Base-by-base conservation (phyloP, 768 basidiomycete species). In the Pulveroboletus sp. region DNA sequence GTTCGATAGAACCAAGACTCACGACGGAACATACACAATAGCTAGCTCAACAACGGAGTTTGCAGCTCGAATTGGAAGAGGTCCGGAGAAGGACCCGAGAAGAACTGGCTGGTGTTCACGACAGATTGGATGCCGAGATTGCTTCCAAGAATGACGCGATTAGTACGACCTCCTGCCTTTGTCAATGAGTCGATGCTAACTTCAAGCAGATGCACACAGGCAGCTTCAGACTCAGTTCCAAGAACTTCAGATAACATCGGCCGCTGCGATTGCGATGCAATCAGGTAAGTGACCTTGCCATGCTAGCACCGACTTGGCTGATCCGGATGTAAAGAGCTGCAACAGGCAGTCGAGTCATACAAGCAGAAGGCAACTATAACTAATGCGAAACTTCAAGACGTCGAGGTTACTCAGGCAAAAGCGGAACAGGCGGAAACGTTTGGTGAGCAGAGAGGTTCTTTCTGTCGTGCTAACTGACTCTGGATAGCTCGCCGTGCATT, bases 331-430 rank as follows among this genome's bases (percentile, higher is more conserved):
- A 30, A 57, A 81, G 87, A 89, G 57, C 59, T 88, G 17, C 80
- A 79, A 48, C 78, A 80, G 38, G 80, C 78, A 1, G 72, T 87
- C 18, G 78, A 85, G 55, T 73, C 80, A 15, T 82, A 85, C 68
- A 82, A 85, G 60, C 69, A 76, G 28, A 86, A 88, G 59, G 76
- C 80, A 31, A 74, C 78, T 43, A 69, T 74, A 1, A 80, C 81
- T 49, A 76, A 81, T 28, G 75, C 76, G 39, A 77, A 78, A 9
- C 73, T 87, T 18, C 83, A 89, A 62, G 78, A 78, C 11, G 76
- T 82, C 1, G 87, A 90, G 59, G 80, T 87, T 44, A 81, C 79
- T 7, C 74, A 79, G 40, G 84, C 79, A 6, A 87, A 82, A 57
- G 76, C 78, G 12, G 77, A 80, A 41, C 78, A 83, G 14, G 78